Evolutionary conservation across 345 rosid genomes (phyloP).

Genomic region (Rubroshorea leprosula): DNA sequence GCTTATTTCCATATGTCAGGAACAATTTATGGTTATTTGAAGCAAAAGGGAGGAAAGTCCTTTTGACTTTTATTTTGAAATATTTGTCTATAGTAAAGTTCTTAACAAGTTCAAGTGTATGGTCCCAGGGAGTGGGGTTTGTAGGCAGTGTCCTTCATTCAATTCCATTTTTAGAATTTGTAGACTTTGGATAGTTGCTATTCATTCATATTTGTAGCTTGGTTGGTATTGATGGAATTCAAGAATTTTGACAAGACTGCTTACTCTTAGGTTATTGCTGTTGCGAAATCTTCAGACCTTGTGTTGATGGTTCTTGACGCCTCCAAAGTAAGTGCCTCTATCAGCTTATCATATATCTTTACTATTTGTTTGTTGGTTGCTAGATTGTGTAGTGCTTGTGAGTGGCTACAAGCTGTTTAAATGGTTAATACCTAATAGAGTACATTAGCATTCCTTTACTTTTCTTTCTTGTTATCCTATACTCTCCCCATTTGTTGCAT

Average conservation of each 20-base stretch:
- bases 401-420: not conserved
- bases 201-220: no score
- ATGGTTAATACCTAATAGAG: not conserved
- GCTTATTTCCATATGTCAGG: not conserved
- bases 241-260: conserved; percentile 11
- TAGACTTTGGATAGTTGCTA: not conserved
- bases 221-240: no score
- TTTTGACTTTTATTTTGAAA: not conserved
- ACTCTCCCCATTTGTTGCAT: no score
- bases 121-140: not conserved
- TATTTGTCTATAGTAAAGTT: conserved; percentile 4
- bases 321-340: conserved; percentile 67
- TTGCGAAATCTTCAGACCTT: conserved; percentile 91
- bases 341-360: no score
- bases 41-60: not conserved
- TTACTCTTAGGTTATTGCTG: conserved; percentile 89
- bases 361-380: no score
- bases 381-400: not conserved
- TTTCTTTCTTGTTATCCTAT: no score
- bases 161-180: not conserved
- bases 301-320: conserved; percentile 99
- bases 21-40: not conserved
- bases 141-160: not conserved
- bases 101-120: not conserved
- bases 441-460: no score